These are phyloP conservation scores for Blastocladiella emersonii DNA, from an alignment of 371 early-diverging fungal species.

Conservation along the genomic window DNA sequence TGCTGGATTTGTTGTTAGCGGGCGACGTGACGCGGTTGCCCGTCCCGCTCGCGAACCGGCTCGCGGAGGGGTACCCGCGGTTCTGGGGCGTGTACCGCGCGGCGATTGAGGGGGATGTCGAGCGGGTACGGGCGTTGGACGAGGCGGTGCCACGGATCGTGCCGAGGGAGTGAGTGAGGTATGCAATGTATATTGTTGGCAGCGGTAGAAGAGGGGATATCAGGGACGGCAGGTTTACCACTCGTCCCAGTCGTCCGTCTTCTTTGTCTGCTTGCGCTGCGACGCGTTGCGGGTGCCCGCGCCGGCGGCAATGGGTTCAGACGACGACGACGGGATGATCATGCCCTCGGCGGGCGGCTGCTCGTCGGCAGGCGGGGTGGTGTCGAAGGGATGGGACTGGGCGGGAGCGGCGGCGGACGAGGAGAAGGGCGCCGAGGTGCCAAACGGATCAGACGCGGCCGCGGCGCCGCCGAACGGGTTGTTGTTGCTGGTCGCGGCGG, in stretches of 20 bases:
- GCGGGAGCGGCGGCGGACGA: neutral
- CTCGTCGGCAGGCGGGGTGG: neutral
- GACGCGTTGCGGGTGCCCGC: neutral
- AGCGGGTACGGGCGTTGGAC: too few relatives aligned
- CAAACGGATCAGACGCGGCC: constrained; percentile 9
- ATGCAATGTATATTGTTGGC: too few relatives aligned
- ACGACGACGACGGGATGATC: neutral
- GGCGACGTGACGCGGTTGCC: too few relatives aligned
- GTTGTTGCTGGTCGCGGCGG: constrained; percentile 19
- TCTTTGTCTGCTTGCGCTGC: constrained; percentile 13
- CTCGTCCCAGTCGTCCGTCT: constrained; percentile 34
- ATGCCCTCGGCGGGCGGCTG: neutral
- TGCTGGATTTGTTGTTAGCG: too few relatives aligned
- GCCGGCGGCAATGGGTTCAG: neutral
- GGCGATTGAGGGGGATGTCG: too few relatives aligned
- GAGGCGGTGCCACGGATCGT: too few relatives aligned
- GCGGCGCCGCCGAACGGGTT: constrained; percentile 22
- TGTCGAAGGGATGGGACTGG: too few relatives aligned
- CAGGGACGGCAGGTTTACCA: too few relatives aligned
- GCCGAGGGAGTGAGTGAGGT: too few relatives aligned
- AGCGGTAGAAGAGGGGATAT: neutral
- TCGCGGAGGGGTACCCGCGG: too few relatives aligned
- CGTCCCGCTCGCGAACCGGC: too few relatives aligned
- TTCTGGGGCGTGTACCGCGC: too few relatives aligned
- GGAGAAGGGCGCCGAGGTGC: neutral